Percentiles rank a stretch among this genome's conserved stretches.
Evolutionary conservation across 805 yeast species (phyloP).

Genomic region (Teunomyces pallodes): DNA sequence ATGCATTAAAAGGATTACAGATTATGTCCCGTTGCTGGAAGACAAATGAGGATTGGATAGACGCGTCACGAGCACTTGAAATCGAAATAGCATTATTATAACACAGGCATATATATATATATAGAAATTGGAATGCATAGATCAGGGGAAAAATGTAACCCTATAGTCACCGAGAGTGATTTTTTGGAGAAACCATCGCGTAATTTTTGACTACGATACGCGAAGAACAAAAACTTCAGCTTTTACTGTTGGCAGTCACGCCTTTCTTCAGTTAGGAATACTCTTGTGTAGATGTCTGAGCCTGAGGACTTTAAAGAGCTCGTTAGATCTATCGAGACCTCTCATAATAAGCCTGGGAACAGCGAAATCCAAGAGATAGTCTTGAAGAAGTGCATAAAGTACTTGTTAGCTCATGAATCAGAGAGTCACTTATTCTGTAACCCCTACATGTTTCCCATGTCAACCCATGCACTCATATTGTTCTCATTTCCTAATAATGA

Average conservation of each 20-base stretch:
- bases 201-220: background rate
- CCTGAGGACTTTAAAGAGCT: constrained; percentile 24
- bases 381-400: constrained; percentile 22
- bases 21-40: constrained; percentile 56
- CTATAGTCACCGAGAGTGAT: background rate
- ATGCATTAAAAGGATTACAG: constrained; percentile 43
- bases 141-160: no score
- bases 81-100: constrained; percentile 46
- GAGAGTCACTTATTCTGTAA: constrained; percentile 59
- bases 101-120: background rate
- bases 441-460: constrained; percentile 42
- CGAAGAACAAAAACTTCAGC: background rate
- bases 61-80: constrained; percentile 40
- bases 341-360: constrained; percentile 26
- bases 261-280: background rate
- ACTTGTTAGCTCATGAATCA: constrained; percentile 15
- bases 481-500: constrained; percentile 57
- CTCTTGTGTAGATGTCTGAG: constrained; percentile 5
- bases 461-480: constrained; percentile 54
- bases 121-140: no score
- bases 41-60: constrained; percentile 51
- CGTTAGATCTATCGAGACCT: constrained; percentile 19
- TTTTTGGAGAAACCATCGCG: background rate
- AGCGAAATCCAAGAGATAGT: constrained; percentile 26
- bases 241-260: background rate